A percentile compares a stretch with the other conserved stretches of the same genome.
Conservation (phyloP, 352 stramenopile genomes). For the Pseudoperonospora humuli region DNA sequence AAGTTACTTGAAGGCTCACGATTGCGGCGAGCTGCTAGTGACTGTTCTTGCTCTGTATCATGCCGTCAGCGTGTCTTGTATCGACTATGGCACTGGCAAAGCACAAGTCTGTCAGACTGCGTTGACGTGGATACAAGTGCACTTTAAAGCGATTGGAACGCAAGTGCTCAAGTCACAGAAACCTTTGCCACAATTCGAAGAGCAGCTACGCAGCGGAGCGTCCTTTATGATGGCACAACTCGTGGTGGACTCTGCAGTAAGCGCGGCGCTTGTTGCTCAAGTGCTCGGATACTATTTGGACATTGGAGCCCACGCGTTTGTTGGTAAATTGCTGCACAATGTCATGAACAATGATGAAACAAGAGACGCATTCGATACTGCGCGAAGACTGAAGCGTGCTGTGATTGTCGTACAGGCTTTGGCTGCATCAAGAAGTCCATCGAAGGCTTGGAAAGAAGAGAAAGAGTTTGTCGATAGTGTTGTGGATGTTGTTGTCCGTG, state of each 20-base stretch:
- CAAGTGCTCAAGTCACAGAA: constrained; percentile 8
- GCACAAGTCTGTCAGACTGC: constrained; percentile 11
- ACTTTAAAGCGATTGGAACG: constrained; percentile 20
- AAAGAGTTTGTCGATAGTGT: constrained; percentile 27
- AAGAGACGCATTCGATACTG: constrained; percentile 1
- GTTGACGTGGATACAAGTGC: constrained; percentile 21
- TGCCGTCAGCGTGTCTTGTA: constrained; percentile 2
- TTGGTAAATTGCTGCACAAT: constrained; percentile 27
- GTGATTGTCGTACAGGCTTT: constrained; percentile 32
- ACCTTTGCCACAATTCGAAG: background rate
- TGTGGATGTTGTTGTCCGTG: constrained; percentile 13
- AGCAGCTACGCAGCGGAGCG: constrained; percentile 11
- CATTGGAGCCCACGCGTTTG: constrained; percentile 20
- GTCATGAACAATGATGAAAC: constrained; percentile 3
- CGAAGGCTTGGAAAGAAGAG: constrained; percentile 18
- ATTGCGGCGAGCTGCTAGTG: constrained; percentile 19
- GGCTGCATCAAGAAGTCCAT: constrained; percentile 10
- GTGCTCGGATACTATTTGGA: constrained; percentile 30
- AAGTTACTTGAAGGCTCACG: constrained; percentile 25
- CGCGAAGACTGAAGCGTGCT: constrained; percentile 16
- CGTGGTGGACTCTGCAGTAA: constrained; percentile 7
- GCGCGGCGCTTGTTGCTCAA: constrained; percentile 18
- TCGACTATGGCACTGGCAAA: background rate
- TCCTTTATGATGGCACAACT: constrained; percentile 21
- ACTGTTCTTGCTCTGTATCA: constrained; percentile 20